These are phyloP conservation scores for Fusarium torulosum DNA, from an alignment of 2,329 filamentous ascomycete genomes.

Conservation along the genomic window DNA sequence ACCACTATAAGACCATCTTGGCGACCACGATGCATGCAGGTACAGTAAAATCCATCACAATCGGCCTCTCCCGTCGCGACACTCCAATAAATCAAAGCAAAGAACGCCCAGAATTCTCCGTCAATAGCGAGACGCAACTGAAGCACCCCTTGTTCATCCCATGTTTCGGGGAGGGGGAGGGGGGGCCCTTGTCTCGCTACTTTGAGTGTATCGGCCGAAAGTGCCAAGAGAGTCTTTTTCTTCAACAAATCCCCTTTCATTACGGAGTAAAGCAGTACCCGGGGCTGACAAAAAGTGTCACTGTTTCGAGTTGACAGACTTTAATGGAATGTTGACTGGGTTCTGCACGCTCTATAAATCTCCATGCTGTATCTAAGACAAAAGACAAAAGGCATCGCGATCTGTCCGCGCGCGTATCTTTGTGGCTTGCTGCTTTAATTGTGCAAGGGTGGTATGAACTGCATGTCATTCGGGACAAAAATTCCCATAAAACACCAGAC, in stretches of 20 bases:
- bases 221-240: constrained; percentile 13
- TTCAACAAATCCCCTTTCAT: background rate
- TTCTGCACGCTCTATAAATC: background rate
- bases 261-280: background rate
- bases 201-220: constrained; percentile 28
- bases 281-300: constrained; percentile 13
- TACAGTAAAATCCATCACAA: background rate
- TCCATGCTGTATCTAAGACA: too few species aligned
- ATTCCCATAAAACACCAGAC: background rate
- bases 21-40: constrained; percentile 1
- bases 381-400: background rate
- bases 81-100: background rate
- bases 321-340: background rate
- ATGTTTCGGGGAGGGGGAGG: constrained; percentile 41
- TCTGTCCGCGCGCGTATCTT: background rate
- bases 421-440: background rate
- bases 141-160: constrained; percentile 39
- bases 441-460: background rate
- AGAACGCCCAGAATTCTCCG: constrained; percentile 35
- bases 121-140: constrained; percentile 42
- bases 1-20: background rate
- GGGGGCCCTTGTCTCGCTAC: constrained; percentile 23
- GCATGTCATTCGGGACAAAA: background rate
- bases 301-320: constrained; percentile 19
- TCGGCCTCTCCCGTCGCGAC: constrained; percentile 1